These are phyloP conservation scores for Cardamine resedifolia DNA, from an alignment of 345 rosid genomes.

Conservation along the genomic window DNA sequence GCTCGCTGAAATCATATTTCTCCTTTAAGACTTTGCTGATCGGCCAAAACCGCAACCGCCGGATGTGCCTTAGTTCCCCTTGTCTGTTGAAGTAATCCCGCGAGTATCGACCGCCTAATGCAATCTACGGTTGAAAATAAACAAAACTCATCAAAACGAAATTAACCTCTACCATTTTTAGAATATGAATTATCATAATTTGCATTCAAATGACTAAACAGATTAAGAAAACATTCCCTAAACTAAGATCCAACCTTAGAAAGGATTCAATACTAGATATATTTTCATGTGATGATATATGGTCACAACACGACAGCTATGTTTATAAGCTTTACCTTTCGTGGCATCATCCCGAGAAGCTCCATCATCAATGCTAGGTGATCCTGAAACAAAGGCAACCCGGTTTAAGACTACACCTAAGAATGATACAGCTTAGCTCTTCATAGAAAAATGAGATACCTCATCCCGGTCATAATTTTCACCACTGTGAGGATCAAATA, in stretches of 20 bases:
- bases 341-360: slow-evolving; percentile 83
- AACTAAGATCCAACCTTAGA: not conserved
- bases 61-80: slow-evolving; percentile 86
- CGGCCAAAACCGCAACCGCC: slow-evolving; percentile 76
- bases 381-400: slow-evolving; percentile 51
- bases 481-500: slow-evolving; percentile 92
- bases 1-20: slow-evolving; percentile 75
- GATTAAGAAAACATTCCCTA: not conserved
- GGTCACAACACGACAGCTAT: not conserved
- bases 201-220: not conserved
- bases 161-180: not conserved
- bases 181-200: not conserved
- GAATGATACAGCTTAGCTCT: not conserved
- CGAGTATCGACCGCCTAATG: slow-evolving; percentile 73
- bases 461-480: slow-evolving; percentile 86
- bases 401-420: not conserved
- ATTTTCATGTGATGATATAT: not conserved
- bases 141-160: not conserved
- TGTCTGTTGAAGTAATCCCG: slow-evolving; percentile 74
- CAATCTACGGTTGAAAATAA: slow-evolving; percentile 49
- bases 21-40: slow-evolving; percentile 67
- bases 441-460: slow-evolving; percentile 42
- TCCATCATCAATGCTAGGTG: slow-evolving; percentile 98
- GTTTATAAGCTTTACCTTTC: slow-evolving; percentile 55
- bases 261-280: not conserved